Conservation (phyloP, 225 moss, liverwort and hornwort species). For the Physcomitrium patens region DNA sequence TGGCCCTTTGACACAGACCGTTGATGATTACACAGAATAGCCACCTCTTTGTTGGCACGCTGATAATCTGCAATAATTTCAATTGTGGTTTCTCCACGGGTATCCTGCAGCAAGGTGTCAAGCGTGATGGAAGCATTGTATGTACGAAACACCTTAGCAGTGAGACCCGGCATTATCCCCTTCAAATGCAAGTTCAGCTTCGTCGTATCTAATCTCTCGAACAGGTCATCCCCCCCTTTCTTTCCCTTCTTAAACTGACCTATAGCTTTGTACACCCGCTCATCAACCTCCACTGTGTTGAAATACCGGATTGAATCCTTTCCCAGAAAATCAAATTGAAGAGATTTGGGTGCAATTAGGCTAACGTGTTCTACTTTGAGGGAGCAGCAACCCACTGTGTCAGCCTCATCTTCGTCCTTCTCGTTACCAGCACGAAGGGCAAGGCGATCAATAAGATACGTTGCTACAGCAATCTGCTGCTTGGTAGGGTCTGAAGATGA, state of each 20-base stretch:
- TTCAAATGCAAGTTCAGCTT: conserved; percentile 95
- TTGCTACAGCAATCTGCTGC: conserved; percentile 95
- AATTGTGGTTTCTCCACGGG: conserved; percentile 59
- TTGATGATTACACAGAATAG: conserved; percentile 98
- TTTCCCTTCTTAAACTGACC: conserved; percentile 95
- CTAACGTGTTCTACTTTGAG: conserved; percentile 93
- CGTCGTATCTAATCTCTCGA: conserved; percentile 89
- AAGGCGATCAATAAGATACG: conserved; percentile 94
- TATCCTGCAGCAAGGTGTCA: conserved; percentile 75
- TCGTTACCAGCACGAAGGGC: conserved; percentile 99
- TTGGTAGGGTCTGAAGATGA: conserved; percentile 62
- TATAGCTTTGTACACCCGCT: conserved; percentile 84
- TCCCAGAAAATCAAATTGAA: conserved; percentile 98
- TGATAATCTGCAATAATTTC: conserved; percentile 92
- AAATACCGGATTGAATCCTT: conserved; percentile 98
- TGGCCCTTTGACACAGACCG: conserved; percentile 92
- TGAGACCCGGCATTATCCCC: conserved; percentile 90
- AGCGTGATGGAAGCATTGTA: conserved; percentile 96
- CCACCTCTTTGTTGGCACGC: conserved; percentile 97
- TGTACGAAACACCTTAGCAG: conserved; percentile 97
- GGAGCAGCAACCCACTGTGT: conserved; percentile 97
- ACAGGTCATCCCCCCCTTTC: conserved; percentile 72
- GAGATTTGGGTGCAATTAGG: conserved; percentile 80
- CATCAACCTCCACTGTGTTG: conserved; percentile 93
- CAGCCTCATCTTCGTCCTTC: conserved; percentile 98